Conservation (phyloP, 768 basidiomycete species). For the Crassisporium funariophilum region DNA sequence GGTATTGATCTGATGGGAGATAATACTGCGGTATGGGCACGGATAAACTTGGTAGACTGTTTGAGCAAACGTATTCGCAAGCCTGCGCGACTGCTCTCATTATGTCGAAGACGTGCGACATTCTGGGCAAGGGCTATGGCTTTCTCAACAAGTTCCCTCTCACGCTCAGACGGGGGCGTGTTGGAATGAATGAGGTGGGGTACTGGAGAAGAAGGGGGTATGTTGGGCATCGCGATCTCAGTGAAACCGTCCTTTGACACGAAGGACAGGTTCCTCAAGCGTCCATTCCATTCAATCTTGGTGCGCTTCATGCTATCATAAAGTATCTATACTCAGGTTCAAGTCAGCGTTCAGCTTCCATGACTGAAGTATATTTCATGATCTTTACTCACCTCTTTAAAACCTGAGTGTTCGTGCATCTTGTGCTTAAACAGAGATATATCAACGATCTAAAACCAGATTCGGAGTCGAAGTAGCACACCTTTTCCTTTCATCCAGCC, state of each 20-base stretch:
- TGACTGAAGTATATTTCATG: no score
- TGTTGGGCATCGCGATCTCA: neutral
- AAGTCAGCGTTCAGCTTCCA: no score
- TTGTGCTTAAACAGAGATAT: no score
- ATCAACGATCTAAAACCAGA: no score
- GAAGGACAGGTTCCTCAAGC: neutral
- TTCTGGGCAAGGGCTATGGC: neutral
- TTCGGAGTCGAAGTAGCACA: no score
- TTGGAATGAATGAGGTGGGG: constrained; percentile 5
- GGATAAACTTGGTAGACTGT: neutral
- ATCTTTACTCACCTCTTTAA: no score
- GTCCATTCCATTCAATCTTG: no score
- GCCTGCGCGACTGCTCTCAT: neutral
- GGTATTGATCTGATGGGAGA: neutral
- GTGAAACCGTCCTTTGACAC: neutral
- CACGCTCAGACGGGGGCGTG: constrained; percentile 3
- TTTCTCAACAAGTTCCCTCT: neutral
- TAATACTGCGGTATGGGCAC: neutral
- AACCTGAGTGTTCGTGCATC: no score
- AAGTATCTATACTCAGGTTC: no score
- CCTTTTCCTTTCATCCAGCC: no score
- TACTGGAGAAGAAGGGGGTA: constrained; percentile 4
- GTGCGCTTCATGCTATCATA: no score
- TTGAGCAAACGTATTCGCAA: neutral
- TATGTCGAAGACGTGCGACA: neutral